These are phyloP conservation scores for Aspergillus uvarum DNA, from an alignment of 2,329 filamentous ascomycete species.

Conservation along the genomic window DNA sequence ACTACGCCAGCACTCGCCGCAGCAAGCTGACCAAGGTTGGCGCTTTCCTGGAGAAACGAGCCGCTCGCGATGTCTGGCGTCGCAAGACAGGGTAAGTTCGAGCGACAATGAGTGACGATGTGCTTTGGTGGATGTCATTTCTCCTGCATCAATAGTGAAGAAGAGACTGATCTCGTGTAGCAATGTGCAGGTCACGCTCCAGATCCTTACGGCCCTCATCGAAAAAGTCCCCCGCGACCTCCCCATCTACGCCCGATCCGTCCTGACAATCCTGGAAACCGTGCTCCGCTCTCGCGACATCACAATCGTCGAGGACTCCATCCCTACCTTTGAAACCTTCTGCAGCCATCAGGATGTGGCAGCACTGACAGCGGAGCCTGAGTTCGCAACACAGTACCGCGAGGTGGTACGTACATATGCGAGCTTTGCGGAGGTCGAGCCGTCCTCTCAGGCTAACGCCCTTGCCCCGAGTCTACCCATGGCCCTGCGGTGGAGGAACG, in stretches of 20 bases:
- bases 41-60: conserved; percentile 91
- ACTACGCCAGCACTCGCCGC: conserved; percentile 90
- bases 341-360: conserved; percentile 86
- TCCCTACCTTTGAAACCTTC: conserved; percentile 82
- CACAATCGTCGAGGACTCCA: conserved; percentile 86
- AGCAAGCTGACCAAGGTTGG: conserved; percentile 97
- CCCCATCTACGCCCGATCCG: conserved; percentile 79
- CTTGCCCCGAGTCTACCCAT: conserved; percentile 65
- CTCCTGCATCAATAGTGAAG: neutral
- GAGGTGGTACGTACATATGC: conserved; percentile 79
- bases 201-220: conserved; percentile 86
- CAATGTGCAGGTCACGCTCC: conserved; percentile 91
- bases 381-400: conserved; percentile 79
- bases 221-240: conserved; percentile 91
- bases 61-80: conserved; percentile 85
- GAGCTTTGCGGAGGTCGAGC: conserved; percentile 68
- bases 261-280: conserved; percentile 79
- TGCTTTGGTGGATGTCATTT: conserved; percentile 12
- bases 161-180: conserved; percentile 45
- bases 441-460: conserved; percentile 46
- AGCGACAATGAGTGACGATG: neutral
- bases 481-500: conserved; percentile 73
- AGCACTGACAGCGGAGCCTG: conserved; percentile 79
- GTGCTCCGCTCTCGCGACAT: conserved; percentile 85
- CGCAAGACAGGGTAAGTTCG: conserved; percentile 73